Conservation (phyloP, 192 early-diverging fungal genomes). For the Backusella liffmaniae region DNA sequence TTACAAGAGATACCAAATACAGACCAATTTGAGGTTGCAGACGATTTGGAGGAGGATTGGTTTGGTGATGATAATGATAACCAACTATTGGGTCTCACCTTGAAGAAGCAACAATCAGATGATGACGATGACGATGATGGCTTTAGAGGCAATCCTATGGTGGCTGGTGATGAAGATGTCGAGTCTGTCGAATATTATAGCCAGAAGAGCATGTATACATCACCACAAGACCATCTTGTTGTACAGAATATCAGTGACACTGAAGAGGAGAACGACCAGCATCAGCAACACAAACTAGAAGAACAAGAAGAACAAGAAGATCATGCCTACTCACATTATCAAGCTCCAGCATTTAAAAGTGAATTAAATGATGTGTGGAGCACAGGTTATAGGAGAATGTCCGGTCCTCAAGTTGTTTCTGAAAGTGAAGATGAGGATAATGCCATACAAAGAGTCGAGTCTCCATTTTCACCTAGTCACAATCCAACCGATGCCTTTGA, state of each 20-base stretch:
- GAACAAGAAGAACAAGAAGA: background rate
- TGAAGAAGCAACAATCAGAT: background rate
- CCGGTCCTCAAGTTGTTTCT: slow-evolving; percentile 28
- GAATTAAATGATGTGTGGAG: slow-evolving; percentile 39
- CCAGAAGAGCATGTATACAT: background rate
- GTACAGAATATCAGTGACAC: background rate
- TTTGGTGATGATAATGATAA: slow-evolving; percentile 32
- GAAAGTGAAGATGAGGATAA: slow-evolving; percentile 26
- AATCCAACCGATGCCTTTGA: background rate
- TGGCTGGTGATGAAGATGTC: slow-evolving; percentile 51
- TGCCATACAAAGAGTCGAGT: background rate
- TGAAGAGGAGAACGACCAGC: background rate
- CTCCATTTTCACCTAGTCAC: background rate
- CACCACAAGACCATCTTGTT: background rate
- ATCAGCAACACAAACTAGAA: too few species aligned
- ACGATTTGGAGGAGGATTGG: slow-evolving; percentile 47
- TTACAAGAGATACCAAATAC: slow-evolving; percentile 22
- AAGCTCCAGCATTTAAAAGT: background rate
- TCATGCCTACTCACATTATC: background rate
- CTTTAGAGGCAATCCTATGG: slow-evolving; percentile 45
- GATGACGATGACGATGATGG: slow-evolving; percentile 40
- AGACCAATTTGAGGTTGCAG: slow-evolving; percentile 46
- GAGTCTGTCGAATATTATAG: slow-evolving; percentile 34
- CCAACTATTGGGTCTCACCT: background rate
- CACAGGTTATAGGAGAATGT: slow-evolving; percentile 25